Percentiles rank a stretch among this genome's conserved stretches.
Evolutionary conservation across 495 filamentous ascomycete genomes (phyloP).

Genomic region (Penicillium ochrochloron): DNA sequence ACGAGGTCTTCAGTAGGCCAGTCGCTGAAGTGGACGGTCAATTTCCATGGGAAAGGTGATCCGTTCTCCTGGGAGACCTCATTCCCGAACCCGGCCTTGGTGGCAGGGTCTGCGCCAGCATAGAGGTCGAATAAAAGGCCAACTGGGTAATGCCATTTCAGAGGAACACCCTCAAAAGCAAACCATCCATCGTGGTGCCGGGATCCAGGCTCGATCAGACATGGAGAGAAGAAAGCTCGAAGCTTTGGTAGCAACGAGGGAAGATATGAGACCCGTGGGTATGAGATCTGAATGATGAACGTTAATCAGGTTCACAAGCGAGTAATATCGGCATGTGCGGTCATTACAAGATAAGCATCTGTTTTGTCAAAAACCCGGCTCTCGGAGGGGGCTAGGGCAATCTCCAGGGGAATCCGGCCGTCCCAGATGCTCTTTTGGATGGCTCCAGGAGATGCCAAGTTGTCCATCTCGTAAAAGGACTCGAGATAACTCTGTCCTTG

Average conservation of each 20-base stretch:
- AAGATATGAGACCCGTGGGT: constrained; percentile 64
- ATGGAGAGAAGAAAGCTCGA: constrained; percentile 74
- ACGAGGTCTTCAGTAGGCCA: constrained; percentile 71
- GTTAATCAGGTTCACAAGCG: not conserved
- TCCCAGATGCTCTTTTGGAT: constrained; percentile 57
- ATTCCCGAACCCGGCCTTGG: constrained; percentile 31
- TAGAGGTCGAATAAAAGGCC: constrained; percentile 91
- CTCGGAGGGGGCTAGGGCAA: constrained; percentile 56
- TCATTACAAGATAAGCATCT: constrained; percentile 57
- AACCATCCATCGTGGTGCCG: constrained; percentile 70
- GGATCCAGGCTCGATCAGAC: constrained; percentile 67
- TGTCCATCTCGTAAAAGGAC: constrained; percentile 26
- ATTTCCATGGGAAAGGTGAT: constrained; percentile 70
- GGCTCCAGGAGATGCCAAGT: constrained; percentile 29
- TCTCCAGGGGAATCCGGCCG: constrained; percentile 56
- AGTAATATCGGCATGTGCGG: not conserved
- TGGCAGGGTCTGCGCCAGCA: constrained; percentile 64
- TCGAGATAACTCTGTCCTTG: not conserved
- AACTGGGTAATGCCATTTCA: constrained; percentile 87
- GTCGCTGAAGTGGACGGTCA: constrained; percentile 78
- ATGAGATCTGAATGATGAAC: constrained; percentile 43
- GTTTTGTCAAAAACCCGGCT: constrained; percentile 58
- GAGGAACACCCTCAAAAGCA: constrained; percentile 73
- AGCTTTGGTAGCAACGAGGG: constrained; percentile 79
- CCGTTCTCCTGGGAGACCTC: constrained; percentile 34